These are phyloP conservation scores for Waltiozyma sp. DNA, from an alignment of 1,139 yeast species.

Conservation along the genomic window DNA sequence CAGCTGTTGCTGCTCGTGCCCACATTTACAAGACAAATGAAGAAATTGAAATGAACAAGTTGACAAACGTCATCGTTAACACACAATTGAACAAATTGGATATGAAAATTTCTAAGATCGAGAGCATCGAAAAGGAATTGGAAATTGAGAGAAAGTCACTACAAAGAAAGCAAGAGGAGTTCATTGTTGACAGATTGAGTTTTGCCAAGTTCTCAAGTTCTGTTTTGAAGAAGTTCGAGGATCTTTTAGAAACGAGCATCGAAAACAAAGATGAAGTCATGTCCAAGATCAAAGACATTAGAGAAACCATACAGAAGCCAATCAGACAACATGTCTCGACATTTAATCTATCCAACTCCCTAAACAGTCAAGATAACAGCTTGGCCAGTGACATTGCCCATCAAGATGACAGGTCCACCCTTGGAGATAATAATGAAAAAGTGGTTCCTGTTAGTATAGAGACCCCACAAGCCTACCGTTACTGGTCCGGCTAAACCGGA, in stretches of 20 bases:
- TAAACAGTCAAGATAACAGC: background rate
- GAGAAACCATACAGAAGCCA: conserved; percentile 41
- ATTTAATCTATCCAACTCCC: background rate
- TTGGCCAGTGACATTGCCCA: background rate
- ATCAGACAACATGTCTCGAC: conserved; percentile 21
- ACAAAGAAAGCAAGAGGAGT: conserved; percentile 69
- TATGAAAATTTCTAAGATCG: conserved; percentile 59
- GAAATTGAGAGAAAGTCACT: conserved; percentile 70
- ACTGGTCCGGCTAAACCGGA: conserved; percentile 73
- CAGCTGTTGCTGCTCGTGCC: conserved; percentile 70
- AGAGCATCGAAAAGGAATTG: conserved; percentile 63
- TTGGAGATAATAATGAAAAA: conserved; percentile 18
- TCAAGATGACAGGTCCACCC: background rate
- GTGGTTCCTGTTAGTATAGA: conserved; percentile 69
- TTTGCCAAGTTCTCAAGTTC: conserved; percentile 27
- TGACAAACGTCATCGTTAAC: conserved; percentile 50
- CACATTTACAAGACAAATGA: conserved; percentile 75
- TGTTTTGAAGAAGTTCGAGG: conserved; percentile 11
- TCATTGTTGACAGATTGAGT: conserved; percentile 68
- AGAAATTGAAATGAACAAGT: conserved; percentile 65
- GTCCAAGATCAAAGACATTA: conserved; percentile 34
- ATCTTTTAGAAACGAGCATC: background rate
- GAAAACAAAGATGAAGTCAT: conserved; percentile 2
- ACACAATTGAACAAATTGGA: conserved; percentile 69
- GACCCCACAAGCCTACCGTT: conserved; percentile 75